Evolutionary conservation across 371 early-diverging fungal genomes (phyloP).

Genomic region (Syncephalastrum monosporum): DNA sequence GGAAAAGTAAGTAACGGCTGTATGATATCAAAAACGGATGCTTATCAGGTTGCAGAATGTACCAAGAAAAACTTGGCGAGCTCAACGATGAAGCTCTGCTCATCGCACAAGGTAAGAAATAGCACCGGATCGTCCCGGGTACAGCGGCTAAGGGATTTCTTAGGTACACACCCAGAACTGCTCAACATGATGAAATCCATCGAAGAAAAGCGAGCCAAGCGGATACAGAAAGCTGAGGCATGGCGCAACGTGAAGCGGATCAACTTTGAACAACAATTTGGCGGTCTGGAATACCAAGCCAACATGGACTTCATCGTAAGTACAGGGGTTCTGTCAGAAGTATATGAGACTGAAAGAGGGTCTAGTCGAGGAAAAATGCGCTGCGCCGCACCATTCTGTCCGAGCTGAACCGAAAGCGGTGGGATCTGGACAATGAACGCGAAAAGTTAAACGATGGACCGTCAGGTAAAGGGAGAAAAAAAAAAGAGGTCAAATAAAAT

Average conservation of each 20-base stretch:
- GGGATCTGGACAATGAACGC: conserved; percentile 30
- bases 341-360: too few species aligned
- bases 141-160: neutral
- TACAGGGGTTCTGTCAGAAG: neutral
- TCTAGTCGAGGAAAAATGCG: conserved; percentile 39
- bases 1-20: conserved; percentile 41
- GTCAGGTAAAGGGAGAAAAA: conserved; percentile 6
- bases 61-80: conserved; percentile 59
- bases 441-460: conserved; percentile 23
- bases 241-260: conserved; percentile 52
- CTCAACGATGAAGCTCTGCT: conserved; percentile 57
- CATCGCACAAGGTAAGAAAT: conserved; percentile 51
- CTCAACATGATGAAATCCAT: conserved; percentile 57
- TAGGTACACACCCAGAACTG: conserved; percentile 61
- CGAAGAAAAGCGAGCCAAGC: conserved; percentile 52
- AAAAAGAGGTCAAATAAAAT: too few species aligned
- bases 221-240: conserved; percentile 54
- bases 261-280: conserved; percentile 47
- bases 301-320: conserved; percentile 50
- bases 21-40: neutral
- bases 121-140: neutral
- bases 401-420: conserved; percentile 25
- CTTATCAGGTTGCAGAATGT: conserved; percentile 42
- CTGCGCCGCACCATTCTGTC: conserved; percentile 25
- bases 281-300: conserved; percentile 58